phyloP scores from a whole-genome alignment of 805 yeast genomes.

The Candida ascalaphidarum region DNA sequence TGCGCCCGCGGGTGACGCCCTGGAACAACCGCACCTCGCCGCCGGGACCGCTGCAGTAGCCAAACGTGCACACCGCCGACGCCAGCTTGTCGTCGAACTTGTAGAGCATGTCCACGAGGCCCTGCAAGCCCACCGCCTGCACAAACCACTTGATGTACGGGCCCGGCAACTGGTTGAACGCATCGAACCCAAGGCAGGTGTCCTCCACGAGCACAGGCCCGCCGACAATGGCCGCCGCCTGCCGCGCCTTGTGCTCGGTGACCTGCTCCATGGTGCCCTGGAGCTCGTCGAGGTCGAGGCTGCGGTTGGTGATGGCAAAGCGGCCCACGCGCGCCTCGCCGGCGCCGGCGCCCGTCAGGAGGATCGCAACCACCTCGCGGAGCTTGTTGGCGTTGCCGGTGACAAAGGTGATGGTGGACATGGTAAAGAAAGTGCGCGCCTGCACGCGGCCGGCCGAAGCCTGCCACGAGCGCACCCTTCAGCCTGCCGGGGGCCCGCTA shows the following conservation, averaged over 20 bases:
- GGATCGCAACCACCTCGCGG: constrained; percentile 72
- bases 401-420: constrained; percentile 50
- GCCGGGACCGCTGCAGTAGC: constrained; percentile 79
- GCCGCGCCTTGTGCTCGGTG: constrained; percentile 67
- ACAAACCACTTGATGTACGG: constrained; percentile 94
- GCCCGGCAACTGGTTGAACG: constrained; percentile 80
- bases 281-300: constrained; percentile 79
- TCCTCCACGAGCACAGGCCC: constrained; percentile 95
- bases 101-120: constrained; percentile 66
- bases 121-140: constrained; percentile 62
- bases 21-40: constrained; percentile 67
- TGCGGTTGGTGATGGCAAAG: constrained; percentile 47
- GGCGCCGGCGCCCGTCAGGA: constrained; percentile 28
- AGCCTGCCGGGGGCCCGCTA: too few relatives aligned
- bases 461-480: too few relatives aligned
- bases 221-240: constrained; percentile 53
- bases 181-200: constrained; percentile 80
- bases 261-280: constrained; percentile 86
- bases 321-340: constrained; percentile 33
- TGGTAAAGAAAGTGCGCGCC: not conserved
- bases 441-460: too few relatives aligned
- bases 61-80: constrained; percentile 85
- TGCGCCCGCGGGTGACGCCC: constrained; percentile 74
- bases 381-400: constrained; percentile 89
- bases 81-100: constrained; percentile 83